Conservation (phyloP, 768 basidiomycete genomes). For the Pisolithus albus region DNA sequence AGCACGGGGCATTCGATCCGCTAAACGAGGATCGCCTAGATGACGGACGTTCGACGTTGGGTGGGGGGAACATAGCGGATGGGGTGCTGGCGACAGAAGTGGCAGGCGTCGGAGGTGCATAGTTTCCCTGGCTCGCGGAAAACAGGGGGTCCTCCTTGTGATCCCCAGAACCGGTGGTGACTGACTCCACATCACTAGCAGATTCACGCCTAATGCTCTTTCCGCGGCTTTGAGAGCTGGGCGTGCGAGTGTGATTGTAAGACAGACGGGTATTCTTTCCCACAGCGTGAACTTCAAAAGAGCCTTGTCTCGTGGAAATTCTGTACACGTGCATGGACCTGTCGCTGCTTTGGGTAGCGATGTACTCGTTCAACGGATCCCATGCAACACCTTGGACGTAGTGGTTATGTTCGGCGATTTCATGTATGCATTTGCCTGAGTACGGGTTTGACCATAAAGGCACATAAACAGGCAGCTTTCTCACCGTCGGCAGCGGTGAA, state of each 20-base stretch:
- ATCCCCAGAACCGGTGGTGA: slow-evolving; percentile 46
- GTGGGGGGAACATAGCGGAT: slow-evolving; percentile 39
- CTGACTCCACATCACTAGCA: slow-evolving; percentile 71
- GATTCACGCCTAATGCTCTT: slow-evolving; percentile 64
- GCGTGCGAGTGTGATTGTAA: slow-evolving; percentile 59
- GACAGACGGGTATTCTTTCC: slow-evolving; percentile 81
- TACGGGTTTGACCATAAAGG: not conserved
- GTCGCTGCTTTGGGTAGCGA: slow-evolving; percentile 96
- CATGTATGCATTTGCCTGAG: slow-evolving; percentile 77
- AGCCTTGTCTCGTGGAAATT: slow-evolving; percentile 71
- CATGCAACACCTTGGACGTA: slow-evolving; percentile 99
- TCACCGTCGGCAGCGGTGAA: slow-evolving; percentile 70
- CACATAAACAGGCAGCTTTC: slow-evolving; percentile 10
- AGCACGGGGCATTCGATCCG: slow-evolving; percentile 72
- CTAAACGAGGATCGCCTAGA: slow-evolving; percentile 64
- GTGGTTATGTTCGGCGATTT: slow-evolving; percentile 91
- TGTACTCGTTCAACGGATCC: slow-evolving; percentile 96
- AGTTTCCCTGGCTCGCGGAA: slow-evolving; percentile 24
- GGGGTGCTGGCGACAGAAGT: slow-evolving; percentile 66
- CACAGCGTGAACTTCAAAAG: slow-evolving; percentile 83
- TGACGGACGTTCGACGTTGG: slow-evolving; percentile 54
- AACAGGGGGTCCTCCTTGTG: slow-evolving; percentile 36
- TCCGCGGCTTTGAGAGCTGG: slow-evolving; percentile 56
- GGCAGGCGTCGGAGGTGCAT: slow-evolving; percentile 53
- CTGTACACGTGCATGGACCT: slow-evolving; percentile 93